Evolutionary conservation across 192 early-diverging fungal species (phyloP).

Genomic region (Coemansia sp.): DNA sequence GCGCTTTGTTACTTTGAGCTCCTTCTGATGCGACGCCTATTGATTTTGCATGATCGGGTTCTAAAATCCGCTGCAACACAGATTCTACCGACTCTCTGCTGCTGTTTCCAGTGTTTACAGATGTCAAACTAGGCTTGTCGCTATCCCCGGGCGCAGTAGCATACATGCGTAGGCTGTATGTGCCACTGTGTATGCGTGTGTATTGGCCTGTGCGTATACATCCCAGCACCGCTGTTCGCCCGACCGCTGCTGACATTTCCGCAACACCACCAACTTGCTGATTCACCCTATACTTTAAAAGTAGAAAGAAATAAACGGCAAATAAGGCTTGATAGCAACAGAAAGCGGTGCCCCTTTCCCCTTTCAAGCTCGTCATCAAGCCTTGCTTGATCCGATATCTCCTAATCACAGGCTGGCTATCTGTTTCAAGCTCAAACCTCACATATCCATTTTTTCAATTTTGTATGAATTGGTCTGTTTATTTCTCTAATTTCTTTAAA

Average conservation of each 20-base stretch:
- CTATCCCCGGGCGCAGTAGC: neutral
- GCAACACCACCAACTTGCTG: neutral
- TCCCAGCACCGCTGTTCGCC: neutral
- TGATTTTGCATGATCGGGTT: slow-evolving; percentile 14
- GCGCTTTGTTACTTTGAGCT: neutral
- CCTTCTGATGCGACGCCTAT: slow-evolving; percentile 10
- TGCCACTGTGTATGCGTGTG: neutral
- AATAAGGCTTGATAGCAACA: neutral
- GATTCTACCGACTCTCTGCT: slow-evolving; percentile 25
- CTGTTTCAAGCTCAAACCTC: too few relatives aligned
- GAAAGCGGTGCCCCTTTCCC: too few relatives aligned
- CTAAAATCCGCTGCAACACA: slow-evolving; percentile 17
- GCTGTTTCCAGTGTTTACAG: neutral
- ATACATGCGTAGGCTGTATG: neutral
- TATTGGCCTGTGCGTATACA: neutral
- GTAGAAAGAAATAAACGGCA: neutral
- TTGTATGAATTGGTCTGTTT: neutral
- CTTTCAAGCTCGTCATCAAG: neutral
- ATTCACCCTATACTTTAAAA: neutral
- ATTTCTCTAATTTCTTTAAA: slow-evolving; percentile 1
- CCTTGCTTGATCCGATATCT: neutral
- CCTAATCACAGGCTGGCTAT: neutral
- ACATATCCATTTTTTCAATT: too few relatives aligned
- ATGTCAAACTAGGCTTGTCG: neutral
- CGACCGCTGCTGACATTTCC: neutral